phyloP scores from a whole-genome alignment of 306 rosid genomes.

The Quercus berberidifolia region DNA sequence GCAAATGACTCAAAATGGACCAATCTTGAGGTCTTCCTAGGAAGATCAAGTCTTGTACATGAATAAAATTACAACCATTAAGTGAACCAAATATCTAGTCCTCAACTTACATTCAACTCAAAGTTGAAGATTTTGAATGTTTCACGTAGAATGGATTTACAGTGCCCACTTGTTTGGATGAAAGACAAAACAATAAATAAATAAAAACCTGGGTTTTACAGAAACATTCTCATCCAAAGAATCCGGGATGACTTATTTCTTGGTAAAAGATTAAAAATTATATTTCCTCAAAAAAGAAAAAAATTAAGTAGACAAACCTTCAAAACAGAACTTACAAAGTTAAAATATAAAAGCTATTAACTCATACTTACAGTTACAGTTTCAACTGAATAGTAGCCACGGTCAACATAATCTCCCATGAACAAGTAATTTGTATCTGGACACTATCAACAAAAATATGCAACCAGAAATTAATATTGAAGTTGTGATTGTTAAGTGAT shows the following conservation, averaged over 20 bases:
- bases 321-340: not conserved
- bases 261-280: not conserved
- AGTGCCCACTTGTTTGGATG: not conserved
- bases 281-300: not conserved
- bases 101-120: not conserved
- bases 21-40: not conserved
- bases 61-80: not conserved
- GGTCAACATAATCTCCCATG: constrained; percentile 99
- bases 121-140: not conserved
- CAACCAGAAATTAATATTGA: constrained; percentile 24
- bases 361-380: constrained; percentile 76
- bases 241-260: not conserved
- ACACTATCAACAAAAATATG: constrained; percentile 59
- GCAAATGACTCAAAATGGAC: not conserved
- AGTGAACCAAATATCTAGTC: not conserved
- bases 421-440: constrained; percentile 97
- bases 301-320: not conserved
- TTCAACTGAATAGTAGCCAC: constrained; percentile 96
- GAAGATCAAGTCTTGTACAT: not conserved
- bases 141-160: not conserved
- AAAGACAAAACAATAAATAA: not conserved
- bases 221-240: not conserved
- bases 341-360: constrained; percentile 2
- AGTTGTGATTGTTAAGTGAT: not conserved
- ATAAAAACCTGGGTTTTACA: not conserved